These are phyloP conservation scores for Nitzschia sp. DNA, from an alignment of 108 stramenopile genomes.

Conservation along the genomic window DNA sequence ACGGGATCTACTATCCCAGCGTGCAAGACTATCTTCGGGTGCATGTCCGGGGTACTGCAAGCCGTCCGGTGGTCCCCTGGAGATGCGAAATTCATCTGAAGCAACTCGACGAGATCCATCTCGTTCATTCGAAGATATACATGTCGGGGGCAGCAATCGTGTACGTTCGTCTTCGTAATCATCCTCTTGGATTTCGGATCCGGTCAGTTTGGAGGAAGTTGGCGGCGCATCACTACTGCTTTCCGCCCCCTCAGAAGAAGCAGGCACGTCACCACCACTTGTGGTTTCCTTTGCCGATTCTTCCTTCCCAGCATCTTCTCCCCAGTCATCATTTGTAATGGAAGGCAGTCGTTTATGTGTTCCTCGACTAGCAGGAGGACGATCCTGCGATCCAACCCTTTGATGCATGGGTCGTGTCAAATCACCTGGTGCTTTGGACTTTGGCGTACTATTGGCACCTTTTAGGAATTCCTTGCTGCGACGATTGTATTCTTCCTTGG, in stretches of 20 bases:
- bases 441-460: not conserved
- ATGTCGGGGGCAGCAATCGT: slow-evolving; percentile 44
- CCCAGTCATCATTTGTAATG: slow-evolving; percentile 53
- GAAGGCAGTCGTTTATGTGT: slow-evolving; percentile 42
- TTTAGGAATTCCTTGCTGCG: slow-evolving; percentile 35
- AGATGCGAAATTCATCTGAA: not conserved
- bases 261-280: slow-evolving; percentile 3
- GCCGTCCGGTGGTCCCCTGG: not conserved
- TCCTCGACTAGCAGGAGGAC: slow-evolving; percentile 43
- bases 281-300: not conserved
- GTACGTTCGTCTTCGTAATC: slow-evolving; percentile 41
- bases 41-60: not conserved
- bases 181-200: not conserved
- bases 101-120: slow-evolving; percentile 18
- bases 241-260: slow-evolving; percentile 1
- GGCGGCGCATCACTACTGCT: slow-evolving; percentile 5
- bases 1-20: no score
- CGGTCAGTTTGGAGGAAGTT: not conserved
- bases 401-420: slow-evolving; percentile 1
- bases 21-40: no score
- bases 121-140: slow-evolving; percentile 38
- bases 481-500: slow-evolving; percentile 29
- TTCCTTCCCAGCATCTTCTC: slow-evolving; percentile 1
- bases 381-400: slow-evolving; percentile 28
- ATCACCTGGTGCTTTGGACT: not conserved